phyloP scores from a whole-genome alignment of 495 filamentous ascomycete genomes.

The Alectoria sarmentosa region DNA sequence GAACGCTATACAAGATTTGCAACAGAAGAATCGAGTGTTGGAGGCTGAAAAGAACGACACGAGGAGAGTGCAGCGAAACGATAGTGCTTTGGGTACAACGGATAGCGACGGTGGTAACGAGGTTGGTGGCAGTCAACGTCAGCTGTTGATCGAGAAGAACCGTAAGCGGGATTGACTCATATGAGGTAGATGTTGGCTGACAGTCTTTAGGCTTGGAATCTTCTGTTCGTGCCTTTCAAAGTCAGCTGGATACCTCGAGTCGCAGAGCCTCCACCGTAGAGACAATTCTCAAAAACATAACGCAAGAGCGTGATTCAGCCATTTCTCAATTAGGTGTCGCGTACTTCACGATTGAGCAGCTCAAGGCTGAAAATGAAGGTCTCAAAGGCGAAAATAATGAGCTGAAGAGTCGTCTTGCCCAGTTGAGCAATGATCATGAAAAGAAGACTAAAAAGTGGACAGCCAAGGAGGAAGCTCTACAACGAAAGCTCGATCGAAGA shows the following conservation, averaged over 20 bases:
- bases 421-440: constrained; percentile 18
- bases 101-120: constrained; percentile 37
- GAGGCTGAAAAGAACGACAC: constrained; percentile 40
- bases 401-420: constrained; percentile 38
- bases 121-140: constrained; percentile 30
- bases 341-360: constrained; percentile 54
- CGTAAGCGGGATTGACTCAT: constrained; percentile 37
- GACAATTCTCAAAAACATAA: constrained; percentile 50
- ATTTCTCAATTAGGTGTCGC: constrained; percentile 57
- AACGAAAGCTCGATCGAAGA: constrained; percentile 10
- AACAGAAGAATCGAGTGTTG: constrained; percentile 49
- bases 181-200: constrained; percentile 11
- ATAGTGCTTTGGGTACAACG: constrained; percentile 36
- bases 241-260: constrained; percentile 50
- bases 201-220: constrained; percentile 47
- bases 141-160: constrained; percentile 43
- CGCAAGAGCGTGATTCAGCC: constrained; percentile 57
- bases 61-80: constrained; percentile 37
- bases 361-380: constrained; percentile 50
- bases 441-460: constrained; percentile 1
- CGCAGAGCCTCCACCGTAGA: constrained; percentile 55
- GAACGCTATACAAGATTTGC: constrained; percentile 47
- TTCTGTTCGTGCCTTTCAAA: constrained; percentile 49
- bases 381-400: constrained; percentile 44
- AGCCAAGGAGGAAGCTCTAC: constrained; percentile 13